Percentiles rank a stretch among this genome's conserved stretches.
phyloP scores from a whole-genome alignment of 1,284 basidiomycete genomes.

The Ceratobasidium papillatum region DNA sequence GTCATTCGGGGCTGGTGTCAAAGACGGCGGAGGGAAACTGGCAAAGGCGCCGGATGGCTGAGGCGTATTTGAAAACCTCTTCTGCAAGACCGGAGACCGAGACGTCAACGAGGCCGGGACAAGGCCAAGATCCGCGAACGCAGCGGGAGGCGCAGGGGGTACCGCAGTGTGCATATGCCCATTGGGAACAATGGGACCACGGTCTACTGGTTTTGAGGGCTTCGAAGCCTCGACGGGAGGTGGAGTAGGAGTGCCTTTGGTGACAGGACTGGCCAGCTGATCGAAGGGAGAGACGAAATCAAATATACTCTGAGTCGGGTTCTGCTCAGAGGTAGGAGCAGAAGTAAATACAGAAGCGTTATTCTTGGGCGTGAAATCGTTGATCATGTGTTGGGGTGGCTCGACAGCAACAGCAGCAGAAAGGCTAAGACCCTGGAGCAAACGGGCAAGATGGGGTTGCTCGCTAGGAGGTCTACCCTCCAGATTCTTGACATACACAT shows the following conservation, averaged over 20 bases:
- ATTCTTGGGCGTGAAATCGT: constrained; percentile 29
- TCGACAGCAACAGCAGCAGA: constrained; percentile 58
- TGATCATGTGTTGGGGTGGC: constrained; percentile 38
- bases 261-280: constrained; percentile 37
- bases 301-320: constrained; percentile 42
- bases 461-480: constrained; percentile 50
- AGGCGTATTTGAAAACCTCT: constrained; percentile 18
- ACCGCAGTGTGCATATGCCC: neutral
- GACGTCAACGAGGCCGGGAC: constrained; percentile 34
- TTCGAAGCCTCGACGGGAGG: constrained; percentile 9
- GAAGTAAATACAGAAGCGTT: neutral
- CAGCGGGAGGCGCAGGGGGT: constrained; percentile 5
- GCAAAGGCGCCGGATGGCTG: constrained; percentile 11
- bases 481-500: constrained; percentile 3
- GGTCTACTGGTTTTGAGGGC: neutral
- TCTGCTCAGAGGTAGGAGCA: constrained; percentile 49
- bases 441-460: constrained; percentile 74
- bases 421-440: constrained; percentile 68
- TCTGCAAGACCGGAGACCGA: constrained; percentile 25
- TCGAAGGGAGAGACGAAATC: constrained; percentile 46
- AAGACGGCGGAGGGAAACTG: constrained; percentile 6
- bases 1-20: constrained; percentile 18
- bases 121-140: constrained; percentile 38
- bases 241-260: constrained; percentile 12
- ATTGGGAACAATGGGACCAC: neutral